Evolutionary conservation across 192 early-diverging fungal species (phyloP), one percentile per base, ranked within the genome.

Genomic region (Linnemannia exigua): DNA sequence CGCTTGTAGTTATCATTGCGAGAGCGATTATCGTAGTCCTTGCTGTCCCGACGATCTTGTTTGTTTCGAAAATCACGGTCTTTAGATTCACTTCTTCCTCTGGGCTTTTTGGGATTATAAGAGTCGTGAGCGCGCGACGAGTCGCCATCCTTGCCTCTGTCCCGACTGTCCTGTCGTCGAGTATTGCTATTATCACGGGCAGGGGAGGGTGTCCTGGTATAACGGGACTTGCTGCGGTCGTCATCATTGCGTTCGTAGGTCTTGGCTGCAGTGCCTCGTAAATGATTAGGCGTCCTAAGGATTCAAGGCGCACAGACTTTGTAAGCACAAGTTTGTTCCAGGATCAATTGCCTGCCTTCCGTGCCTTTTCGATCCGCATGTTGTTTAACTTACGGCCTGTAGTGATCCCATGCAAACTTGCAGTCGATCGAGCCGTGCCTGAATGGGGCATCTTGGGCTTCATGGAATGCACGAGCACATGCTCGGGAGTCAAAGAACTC

Each of bases 401-500:
- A 74, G 41, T 82, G 80, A 70, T 91, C 90, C 90, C 90, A 91
- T 17, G 85, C 82, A 73, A 82, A 89, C 9, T 77, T 38, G 20
- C 87, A 75, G 66, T 89, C 88, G 52, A 89, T 87, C 28, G 33
- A 69, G 2, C 90, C 90, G 44, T 74, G 83, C 20, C 86, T 81
- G 44, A 86, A 88, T 6, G 38, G 16, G n/a, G 79, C 44, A 9
- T 86, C 87, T 22, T 87, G 73, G 1, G 80, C 76, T 15, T 75
- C 80, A 77, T 84, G 76, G 52, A 79, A 77, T 12, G 89, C 89
- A 72, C 85, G 72, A 15, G 80, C 79, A 38, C 81, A 84, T n/a
- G 77, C 77, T 28, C 90, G 80, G 8, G 88, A 84, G 75, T 91
- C 90, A 76, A 79, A 91, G 72, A 87, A 91, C 67, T 91, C 90